Evolutionary conservation across 805 yeast genomes (phyloP).

Genomic region (Candida methanosorbosa): DNA sequence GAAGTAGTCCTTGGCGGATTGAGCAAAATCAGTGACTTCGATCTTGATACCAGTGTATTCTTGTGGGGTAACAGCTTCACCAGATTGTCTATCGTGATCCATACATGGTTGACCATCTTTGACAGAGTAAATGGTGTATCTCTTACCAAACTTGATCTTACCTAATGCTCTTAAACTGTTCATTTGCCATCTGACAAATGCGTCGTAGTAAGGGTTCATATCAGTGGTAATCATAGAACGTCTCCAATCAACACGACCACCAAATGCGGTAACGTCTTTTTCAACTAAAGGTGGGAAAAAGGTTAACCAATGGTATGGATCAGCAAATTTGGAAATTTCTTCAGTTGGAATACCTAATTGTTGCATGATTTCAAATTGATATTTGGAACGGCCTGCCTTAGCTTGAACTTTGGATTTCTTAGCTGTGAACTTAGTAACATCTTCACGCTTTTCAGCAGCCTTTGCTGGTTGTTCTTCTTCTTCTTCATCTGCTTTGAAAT

Average conservation of each 20-base stretch:
- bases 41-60: slow-evolving; percentile 94
- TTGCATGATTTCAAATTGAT: slow-evolving; percentile 92
- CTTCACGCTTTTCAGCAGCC: slow-evolving; percentile 42
- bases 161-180: slow-evolving; percentile 75
- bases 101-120: slow-evolving; percentile 99
- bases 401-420: slow-evolving; percentile 92
- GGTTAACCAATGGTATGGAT: slow-evolving; percentile 83
- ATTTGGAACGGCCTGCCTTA: slow-evolving; percentile 89
- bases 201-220: slow-evolving; percentile 88
- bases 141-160: slow-evolving; percentile 95
- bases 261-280: slow-evolving; percentile 69
- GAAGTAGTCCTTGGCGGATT: slow-evolving; percentile 46
- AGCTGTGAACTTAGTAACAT: slow-evolving; percentile 85
- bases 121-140: slow-evolving; percentile 94
- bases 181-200: slow-evolving; percentile 96
- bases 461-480: slow-evolving; percentile 31
- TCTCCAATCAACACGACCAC: slow-evolving; percentile 98
- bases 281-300: slow-evolving; percentile 89
- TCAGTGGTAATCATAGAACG: slow-evolving; percentile 94
- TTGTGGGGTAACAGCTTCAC: slow-evolving; percentile 96
- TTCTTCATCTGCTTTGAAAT: slow-evolving; percentile 55
- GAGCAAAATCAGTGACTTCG: slow-evolving; percentile 50
- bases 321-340: slow-evolving; percentile 83
- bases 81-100: slow-evolving; percentile 97
- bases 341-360: slow-evolving; percentile 83